A percentile compares a stretch with the other conserved stretches of the same genome.
Evolutionary conservation across 2,329 filamentous ascomycete species (phyloP).

Genomic region (Colletotrichum siamense): DNA sequence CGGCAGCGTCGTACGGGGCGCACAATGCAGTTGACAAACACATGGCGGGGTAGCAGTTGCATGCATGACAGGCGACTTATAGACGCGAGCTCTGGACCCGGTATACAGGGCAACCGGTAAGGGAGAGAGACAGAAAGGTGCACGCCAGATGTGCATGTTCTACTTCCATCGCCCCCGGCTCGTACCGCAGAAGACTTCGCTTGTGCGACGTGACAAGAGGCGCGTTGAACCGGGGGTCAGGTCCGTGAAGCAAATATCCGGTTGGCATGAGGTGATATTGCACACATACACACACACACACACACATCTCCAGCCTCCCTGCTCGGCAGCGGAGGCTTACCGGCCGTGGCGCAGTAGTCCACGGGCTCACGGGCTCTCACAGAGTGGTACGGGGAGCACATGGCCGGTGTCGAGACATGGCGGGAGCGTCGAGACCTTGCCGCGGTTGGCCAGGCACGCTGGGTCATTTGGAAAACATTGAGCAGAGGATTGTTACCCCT

Average conservation of each 20-base stretch:
- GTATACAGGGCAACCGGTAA: slow-evolving; percentile 8
- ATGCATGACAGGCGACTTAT: neutral
- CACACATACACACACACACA: neutral
- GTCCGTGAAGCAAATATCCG: neutral
- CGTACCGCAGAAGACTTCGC: neutral
- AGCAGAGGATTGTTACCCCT: neutral
- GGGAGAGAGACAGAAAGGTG: neutral
- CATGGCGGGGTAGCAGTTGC: neutral
- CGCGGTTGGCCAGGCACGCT: neutral
- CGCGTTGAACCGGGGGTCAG: neutral
- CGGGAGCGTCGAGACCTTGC: neutral
- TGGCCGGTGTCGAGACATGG: neutral
- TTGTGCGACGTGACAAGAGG: neutral
- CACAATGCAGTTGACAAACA: neutral
- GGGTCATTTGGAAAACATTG: neutral
- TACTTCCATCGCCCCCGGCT: neutral
- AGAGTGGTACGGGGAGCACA: neutral
- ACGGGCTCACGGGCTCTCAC: neutral
- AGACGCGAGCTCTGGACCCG: neutral
- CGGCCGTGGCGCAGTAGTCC: neutral
- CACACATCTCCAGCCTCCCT: neutral
- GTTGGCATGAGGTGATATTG: slow-evolving; percentile 5
- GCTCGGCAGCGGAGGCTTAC: neutral
- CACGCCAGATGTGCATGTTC: neutral
- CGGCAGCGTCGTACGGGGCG: neutral